Percentiles rank a stretch among this genome's conserved stretches.
Evolutionary conservation across 805 yeast species (phyloP).

Genomic region (Candida nitratophila): DNA sequence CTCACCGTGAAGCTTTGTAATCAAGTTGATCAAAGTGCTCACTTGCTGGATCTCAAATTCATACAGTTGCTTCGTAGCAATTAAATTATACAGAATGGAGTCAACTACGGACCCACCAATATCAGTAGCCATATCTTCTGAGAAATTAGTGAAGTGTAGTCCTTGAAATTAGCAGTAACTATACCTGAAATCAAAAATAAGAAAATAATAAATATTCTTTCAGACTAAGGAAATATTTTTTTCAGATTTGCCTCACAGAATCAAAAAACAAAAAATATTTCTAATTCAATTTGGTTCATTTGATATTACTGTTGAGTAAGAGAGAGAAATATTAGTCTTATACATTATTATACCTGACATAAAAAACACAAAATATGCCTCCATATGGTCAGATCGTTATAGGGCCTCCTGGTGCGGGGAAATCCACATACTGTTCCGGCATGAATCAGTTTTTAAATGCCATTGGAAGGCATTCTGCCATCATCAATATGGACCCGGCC

Average conservation of each 20-base stretch:
- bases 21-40: slow-evolving; percentile 7
- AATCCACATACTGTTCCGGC: slow-evolving; percentile 91
- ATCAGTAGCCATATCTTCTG: slow-evolving; percentile 35
- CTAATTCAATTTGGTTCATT: too few species aligned
- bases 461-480: slow-evolving; percentile 82
- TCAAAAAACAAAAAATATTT: not conserved
- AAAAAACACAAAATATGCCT: slow-evolving; percentile 42
- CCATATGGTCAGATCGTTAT: slow-evolving; percentile 84
- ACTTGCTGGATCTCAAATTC: slow-evolving; percentile 19
- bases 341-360: too few species aligned
- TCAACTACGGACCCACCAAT: slow-evolving; percentile 12
- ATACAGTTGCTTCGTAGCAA: slow-evolving; percentile 17
- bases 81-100: slow-evolving; percentile 17
- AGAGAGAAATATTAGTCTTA: too few species aligned
- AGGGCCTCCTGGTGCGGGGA: slow-evolving; percentile 98
- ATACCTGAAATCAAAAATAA: too few species aligned
- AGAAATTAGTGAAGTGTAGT: too few species aligned
- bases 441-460: slow-evolving; percentile 89
- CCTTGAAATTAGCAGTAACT: too few species aligned
- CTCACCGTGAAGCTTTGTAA: slow-evolving; percentile 10
- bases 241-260: not conserved
- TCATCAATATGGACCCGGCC: slow-evolving; percentile 86
- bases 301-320: too few species aligned
- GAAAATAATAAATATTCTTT: too few species aligned
- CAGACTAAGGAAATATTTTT: too few species aligned